Evolutionary conservation across 1,284 basidiomycete species (phyloP).

Genomic region (Tylopilus sp.): DNA sequence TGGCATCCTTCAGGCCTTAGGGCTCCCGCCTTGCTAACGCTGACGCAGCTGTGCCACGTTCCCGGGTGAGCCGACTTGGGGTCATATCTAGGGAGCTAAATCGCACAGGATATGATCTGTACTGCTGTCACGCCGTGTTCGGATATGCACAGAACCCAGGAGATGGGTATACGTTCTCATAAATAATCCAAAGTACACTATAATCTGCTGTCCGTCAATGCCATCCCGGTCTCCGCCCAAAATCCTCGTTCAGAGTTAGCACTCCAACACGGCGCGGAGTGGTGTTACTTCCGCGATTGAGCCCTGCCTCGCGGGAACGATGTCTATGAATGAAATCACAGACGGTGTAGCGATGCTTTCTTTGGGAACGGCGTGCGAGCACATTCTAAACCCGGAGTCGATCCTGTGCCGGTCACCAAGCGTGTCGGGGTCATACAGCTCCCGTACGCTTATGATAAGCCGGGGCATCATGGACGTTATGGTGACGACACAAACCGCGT

Average conservation of each 20-base stretch:
- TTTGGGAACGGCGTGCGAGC: not conserved
- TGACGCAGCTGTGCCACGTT: no score
- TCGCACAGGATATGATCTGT: no score
- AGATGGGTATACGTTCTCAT: not conserved
- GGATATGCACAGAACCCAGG: not conserved
- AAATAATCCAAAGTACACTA: not conserved
- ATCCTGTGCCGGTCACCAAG: not conserved
- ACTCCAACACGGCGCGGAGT: not conserved
- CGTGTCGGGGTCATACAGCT: not conserved
- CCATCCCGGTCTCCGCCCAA: not conserved
- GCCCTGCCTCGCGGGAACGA: no score
- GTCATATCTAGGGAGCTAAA: no score
- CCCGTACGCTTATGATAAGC: constrained; percentile 1
- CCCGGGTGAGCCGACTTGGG: no score
- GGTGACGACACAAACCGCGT: not conserved
- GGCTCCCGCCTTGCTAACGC: no score
- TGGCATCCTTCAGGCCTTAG: no score
- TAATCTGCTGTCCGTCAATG: not conserved
- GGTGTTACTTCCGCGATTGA: not conserved
- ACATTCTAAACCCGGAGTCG: not conserved
- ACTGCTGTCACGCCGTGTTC: no score
- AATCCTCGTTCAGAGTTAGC: not conserved
- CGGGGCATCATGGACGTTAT: not conserved
- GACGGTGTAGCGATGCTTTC: not conserved
- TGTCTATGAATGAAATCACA: not conserved